Evolutionary conservation across 2,329 filamentous ascomycete genomes (phyloP).

Genomic region (Mycosphaerella sp.): DNA sequence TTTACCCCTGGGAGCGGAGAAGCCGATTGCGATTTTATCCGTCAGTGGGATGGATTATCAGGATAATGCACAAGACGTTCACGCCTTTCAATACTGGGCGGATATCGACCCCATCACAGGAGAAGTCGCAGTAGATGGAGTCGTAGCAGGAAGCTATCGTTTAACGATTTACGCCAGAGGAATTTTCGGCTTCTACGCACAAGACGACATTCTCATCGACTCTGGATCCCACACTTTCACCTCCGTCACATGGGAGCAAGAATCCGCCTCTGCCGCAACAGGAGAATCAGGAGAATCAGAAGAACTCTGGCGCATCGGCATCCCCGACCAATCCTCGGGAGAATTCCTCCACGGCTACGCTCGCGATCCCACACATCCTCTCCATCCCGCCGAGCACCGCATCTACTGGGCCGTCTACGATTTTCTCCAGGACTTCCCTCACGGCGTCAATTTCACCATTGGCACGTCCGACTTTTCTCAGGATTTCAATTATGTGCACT

Average conservation of each 20-base stretch:
- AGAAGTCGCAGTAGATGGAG: constrained; percentile 46
- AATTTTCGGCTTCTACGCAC: constrained; percentile 54
- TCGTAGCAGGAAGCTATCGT: constrained; percentile 55
- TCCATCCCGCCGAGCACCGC: constrained; percentile 52
- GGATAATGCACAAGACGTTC: constrained; percentile 51
- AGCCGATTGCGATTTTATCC: constrained; percentile 51
- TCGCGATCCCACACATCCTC: constrained; percentile 43
- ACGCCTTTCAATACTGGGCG: constrained; percentile 59
- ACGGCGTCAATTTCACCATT: constrained; percentile 53
- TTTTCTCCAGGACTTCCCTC: constrained; percentile 53
- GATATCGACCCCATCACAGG: constrained; percentile 44
- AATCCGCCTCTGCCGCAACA: constrained; percentile 36
- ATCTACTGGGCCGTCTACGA: constrained; percentile 58
- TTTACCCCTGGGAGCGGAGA: constrained; percentile 48
- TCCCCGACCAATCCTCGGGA: constrained; percentile 54
- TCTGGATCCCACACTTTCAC: constrained; percentile 39
- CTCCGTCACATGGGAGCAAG: constrained; percentile 46
- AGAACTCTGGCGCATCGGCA: constrained; percentile 58
- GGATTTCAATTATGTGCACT: constrained; percentile 60
- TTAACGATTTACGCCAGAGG: constrained; percentile 58
- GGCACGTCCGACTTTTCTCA: constrained; percentile 45
- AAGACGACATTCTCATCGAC: constrained; percentile 46
- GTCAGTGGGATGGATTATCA: constrained; percentile 50
- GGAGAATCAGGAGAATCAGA: constrained; percentile 28
- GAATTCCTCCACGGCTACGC: constrained; percentile 55